phyloP scores from a whole-genome alignment of 2,329 filamentous ascomycete species.

The Ceratocystis cacaofunesta region DNA sequence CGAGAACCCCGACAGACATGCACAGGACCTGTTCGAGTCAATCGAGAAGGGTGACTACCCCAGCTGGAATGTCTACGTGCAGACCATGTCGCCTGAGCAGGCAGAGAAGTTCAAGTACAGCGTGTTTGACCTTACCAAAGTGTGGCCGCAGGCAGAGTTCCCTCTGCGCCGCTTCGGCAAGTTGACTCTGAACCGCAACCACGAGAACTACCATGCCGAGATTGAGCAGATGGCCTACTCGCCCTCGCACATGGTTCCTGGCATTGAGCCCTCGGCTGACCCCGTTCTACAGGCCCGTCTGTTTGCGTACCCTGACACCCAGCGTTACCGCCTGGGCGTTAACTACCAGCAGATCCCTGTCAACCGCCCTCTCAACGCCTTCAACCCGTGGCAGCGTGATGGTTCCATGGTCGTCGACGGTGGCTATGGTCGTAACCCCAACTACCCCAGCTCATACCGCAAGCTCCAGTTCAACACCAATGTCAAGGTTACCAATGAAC shows the following conservation, averaged over 20 bases:
- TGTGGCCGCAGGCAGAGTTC: constrained; percentile 50
- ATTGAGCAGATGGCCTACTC: constrained; percentile 55
- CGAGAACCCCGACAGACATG: constrained; percentile 47
- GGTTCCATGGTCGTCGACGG: constrained; percentile 55
- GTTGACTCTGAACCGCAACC: constrained; percentile 50
- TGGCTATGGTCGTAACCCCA: constrained; percentile 46
- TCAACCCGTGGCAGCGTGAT: constrained; percentile 59
- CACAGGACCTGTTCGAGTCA: constrained; percentile 48
- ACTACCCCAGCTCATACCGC: constrained; percentile 40
- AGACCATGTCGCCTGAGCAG: constrained; percentile 46
- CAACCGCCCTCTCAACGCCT: constrained; percentile 40
- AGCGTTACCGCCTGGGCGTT: constrained; percentile 46
- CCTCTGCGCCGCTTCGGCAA: constrained; percentile 46
- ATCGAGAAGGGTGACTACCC: constrained; percentile 47
- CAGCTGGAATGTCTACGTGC: constrained; percentile 49
- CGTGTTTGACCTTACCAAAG: constrained; percentile 55
- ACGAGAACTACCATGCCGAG: constrained; percentile 53
- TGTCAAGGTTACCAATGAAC: constrained; percentile 28
- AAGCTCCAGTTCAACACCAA: constrained; percentile 28
- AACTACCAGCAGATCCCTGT: constrained; percentile 53
- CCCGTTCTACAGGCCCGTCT: constrained; percentile 45
- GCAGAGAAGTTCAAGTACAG: constrained; percentile 47
- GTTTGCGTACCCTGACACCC: constrained; percentile 48
- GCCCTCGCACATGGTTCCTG: constrained; percentile 48
- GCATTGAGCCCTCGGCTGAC: constrained; percentile 47